phyloP scores from a whole-genome alignment of 148 eudicot genomes.

The Arctostaphylos glauca region DNA sequence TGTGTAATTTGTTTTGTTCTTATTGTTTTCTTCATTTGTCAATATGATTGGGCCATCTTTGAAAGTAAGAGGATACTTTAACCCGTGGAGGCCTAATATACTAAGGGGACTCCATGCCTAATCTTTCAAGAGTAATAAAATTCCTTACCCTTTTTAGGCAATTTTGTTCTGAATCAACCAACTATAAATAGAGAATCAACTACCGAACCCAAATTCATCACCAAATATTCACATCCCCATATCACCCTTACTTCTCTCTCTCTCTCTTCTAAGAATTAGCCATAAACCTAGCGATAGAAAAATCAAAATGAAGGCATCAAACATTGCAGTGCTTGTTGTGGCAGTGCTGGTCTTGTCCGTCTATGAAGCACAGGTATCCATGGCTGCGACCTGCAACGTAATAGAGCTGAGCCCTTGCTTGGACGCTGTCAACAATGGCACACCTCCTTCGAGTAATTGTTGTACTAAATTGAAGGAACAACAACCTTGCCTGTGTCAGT shows the following conservation, averaged over 20 bases:
- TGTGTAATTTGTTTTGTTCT: too few species aligned
- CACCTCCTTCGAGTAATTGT: not conserved
- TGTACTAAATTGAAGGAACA: not conserved
- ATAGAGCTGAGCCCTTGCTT: not conserved
- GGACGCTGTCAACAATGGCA: not conserved
- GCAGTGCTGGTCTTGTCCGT: not conserved
- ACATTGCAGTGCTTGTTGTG: not conserved
- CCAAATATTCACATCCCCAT: not conserved
- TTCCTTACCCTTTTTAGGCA: not conserved
- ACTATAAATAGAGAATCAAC: not conserved
- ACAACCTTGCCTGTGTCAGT: not conserved
- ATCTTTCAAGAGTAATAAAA: not conserved
- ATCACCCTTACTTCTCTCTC: not conserved
- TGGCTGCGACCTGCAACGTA: not conserved
- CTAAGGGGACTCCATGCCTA: not conserved
- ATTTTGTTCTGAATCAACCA: not conserved
- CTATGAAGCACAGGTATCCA: not conserved
- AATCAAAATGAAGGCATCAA: conserved; percentile 1
- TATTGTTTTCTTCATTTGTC: not conserved
- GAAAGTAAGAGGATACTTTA: not conserved
- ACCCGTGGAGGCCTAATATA: not conserved
- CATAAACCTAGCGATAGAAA: not conserved
- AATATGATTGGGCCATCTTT: not conserved
- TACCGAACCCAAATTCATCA: not conserved
- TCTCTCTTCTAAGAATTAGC: not conserved